Evolutionary conservation across 148 eudicot species (phyloP), one percentile per base, ranked within the genome.

Genomic region (Dysphania ambrosioides): DNA sequence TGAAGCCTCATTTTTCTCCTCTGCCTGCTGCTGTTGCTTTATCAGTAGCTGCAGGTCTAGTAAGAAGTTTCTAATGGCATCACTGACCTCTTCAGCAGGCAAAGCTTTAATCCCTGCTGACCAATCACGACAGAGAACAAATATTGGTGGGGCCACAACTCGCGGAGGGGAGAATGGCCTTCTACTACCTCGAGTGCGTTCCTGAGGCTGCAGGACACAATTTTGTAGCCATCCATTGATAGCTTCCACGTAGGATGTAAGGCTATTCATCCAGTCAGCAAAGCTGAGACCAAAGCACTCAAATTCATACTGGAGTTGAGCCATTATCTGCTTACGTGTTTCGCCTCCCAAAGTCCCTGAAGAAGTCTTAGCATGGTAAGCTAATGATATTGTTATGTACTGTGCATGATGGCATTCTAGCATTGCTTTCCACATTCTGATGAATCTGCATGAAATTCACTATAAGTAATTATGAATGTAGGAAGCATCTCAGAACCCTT

Each of bases 391-490:
- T 10, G 97, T 94, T 74, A 94, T 91, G 86, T 94, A 94, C 72
- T 94, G 98, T 21, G 97, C 85, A 62, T 94, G 98, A 72, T 94
- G 98, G 82, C 98, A 87, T 80, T 91, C 98, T 9, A 94, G 90
- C 98, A 94, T 94, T 24, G 93, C 86, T 74, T 91, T 94, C 98
- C 98, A 94, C 98, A 94, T 94, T 83, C 89, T 87, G 68, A 86
- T 88, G 70, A 90, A 85, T 73, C 98, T 93, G 94, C 87, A 82
- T 13, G 59, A 35, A 82, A 36, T 35, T 55, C 51, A 59, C 21
- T 38, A 38, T 8, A 3, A 3, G 8, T 38, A 38, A n/a, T n/a
- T n/a, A n/a, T n/a, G n/a, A n/a, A n/a, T n/a, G n/a, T n/a, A n/a
- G n/a, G n/a, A n/a, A n/a, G n/a, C n/a, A n/a, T n/a, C 8, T 2